Evolutionary conservation across 2,329 filamentous ascomycete species (phyloP), one percentile per base, ranked within the genome.

Genomic region (Aspergillus ruber): DNA sequence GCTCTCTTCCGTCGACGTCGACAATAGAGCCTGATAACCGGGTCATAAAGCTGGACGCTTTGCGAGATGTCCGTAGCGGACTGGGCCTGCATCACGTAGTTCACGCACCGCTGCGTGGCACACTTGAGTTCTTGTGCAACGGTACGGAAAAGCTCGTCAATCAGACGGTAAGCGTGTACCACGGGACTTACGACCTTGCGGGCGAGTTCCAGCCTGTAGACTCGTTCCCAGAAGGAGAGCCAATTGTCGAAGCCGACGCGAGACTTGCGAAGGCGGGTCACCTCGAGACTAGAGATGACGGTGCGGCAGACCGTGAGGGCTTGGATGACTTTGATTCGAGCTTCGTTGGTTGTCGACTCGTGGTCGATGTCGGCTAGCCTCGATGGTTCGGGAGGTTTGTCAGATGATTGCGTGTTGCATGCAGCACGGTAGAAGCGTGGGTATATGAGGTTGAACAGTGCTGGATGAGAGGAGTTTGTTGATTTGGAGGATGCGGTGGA

Each of bases 221-320:
- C 49, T 12, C 51, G 51, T 18, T 56, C 49, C 63, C 63, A 66
- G 45, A 64, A 65, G 10, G 50, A 25, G 9, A 60, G 47, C 63
- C 63, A 66, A 43, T 57, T 49, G 29, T 48, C 48, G 23, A 61
- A 44, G 3, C 63, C 63, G 15, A 51, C 51, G 17, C 63, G 59
- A 7, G 63, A 57, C 27, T 62, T 63, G 49, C 55, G 53, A 45
- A 66, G 57, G 13, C 63, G 60, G 2, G 55, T 63, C 17, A 64
- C 25, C 43, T 66, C 63, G 6, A 64, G 57, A 3, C 50, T 51
- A 6, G 57, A 50, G 36, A 65, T 59, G 40, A 61, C 52, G 18
- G 54, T 51, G 25, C 61, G 60, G 48, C 61, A 65, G 21, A 55
- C 52, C 6, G 44, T 38, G 17, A 66, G 57, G 7, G 61, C 57